Evolutionary conservation across 805 yeast genomes (phyloP), one percentile per base, ranked within the genome.

Genomic region (Saturnispora kantuleensis): DNA sequence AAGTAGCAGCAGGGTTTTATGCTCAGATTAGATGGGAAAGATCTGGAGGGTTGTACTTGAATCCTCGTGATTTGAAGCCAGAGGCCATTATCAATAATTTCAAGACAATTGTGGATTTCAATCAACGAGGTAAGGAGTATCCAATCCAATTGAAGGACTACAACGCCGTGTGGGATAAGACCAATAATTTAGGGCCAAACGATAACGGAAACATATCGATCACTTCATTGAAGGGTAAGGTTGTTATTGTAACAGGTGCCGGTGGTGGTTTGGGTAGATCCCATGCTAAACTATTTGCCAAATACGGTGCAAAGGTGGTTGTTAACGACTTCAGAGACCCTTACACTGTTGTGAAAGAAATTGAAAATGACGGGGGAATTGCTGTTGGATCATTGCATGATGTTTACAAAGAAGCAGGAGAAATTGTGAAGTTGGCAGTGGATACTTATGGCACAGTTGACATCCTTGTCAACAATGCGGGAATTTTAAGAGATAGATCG

Each of bases 11-110:
- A 36, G 97, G 97, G 1, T 84, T 81, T 61, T 86, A 74, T 63
- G 86, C 88, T 35, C 95, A 87, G 65, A 81, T 90, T 49, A 77
- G 96, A 59, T 90, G 97, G 97, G 90, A 90, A 66, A 78, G 97
- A 61, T 79, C 90, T 28, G 76, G 84, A 13, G 98, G 97, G 53
- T 84, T 77, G 47, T 69, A 81, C 50, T 83, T 90, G 69, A 84
- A 81, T 62, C 84, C 95, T 58, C 71, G 73, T 31, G 56, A 78
- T 17, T 82, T 84, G 54, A 86, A 96, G 5, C 93, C 97, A 11
- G 94, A 88, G 55, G 81, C 90, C 1, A 81, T 90, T 34, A 74
- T 87, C 48, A 67, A 70, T 56, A 74, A 76, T 57, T 82, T 82
- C 66, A 69, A 71, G 21, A 77, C 79, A 30, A 73, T 90, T 47